Evolutionary conservation across 78 protist genomes (phyloP), one percentile per base, ranked within the genome.

Genomic region (Speleostelium caveatum): DNA sequence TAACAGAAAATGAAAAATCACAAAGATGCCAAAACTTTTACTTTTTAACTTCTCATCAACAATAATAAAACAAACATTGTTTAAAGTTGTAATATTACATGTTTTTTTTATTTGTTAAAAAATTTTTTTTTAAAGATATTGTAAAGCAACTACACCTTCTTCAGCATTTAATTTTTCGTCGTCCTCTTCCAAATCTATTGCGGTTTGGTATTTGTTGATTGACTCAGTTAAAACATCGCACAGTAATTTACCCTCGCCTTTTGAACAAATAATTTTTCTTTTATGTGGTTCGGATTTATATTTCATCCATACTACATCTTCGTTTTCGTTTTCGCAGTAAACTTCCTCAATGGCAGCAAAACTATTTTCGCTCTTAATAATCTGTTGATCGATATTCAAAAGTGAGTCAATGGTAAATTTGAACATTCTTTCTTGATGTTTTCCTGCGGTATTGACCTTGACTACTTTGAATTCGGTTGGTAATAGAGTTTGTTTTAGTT

Each of bases 271-370:
- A 42, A 83, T 69, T 30, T 83, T 83, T 56, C 91, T 67, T 63
- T 71, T 83, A 45, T 59, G 30, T 42, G 73, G 41, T 42, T 83
- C 91, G 21, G 91, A 83, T 59, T 83, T 83, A 51, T 28, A 91
- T 71, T 91, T 91, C 63, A 91, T 55, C 95, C 89, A 91, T 35
- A 91, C 69, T 3, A 63, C 24, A 61, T 68, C 92, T 14, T 62
- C 45, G 19, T 45, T 55, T n/a, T 73, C 71, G 19, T 69, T 35
- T 16, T 91, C 95, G 10, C 87, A 28, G 14, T 22, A 17, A 22
- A 91, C 95, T 35, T 86, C 86, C 16, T 91, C 95, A 28, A 91
- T 86, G 45, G 92, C 95, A 33, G 95, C 95, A 75, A 86, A 91
- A 30, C 61, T 30, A 65, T 85, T 68, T 76, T 91, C 95, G 10